Conservation (phyloP, 202 grass and related monocot genomes). For the Schoenoplectus triqueter region DNA sequence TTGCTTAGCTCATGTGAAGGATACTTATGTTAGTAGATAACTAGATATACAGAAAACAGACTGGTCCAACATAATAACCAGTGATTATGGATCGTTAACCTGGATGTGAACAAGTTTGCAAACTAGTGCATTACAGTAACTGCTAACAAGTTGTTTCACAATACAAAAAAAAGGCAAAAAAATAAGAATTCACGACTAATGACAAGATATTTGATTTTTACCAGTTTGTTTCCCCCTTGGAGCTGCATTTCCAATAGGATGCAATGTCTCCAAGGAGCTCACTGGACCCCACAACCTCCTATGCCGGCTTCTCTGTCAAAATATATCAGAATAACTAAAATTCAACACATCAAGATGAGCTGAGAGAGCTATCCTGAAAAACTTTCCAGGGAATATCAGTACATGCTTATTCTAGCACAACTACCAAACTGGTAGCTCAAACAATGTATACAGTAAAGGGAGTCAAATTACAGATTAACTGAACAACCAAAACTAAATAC, state of each 20-base stretch:
- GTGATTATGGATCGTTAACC: slow-evolving; percentile 31
- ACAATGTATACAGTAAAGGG: background rate
- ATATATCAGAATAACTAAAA: slow-evolving; percentile 30
- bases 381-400: slow-evolving; percentile 3
- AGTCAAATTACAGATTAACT: slow-evolving; percentile 4
- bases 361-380: background rate
- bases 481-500: slow-evolving; percentile 5
- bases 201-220: slow-evolving; percentile 45
- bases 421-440: background rate
- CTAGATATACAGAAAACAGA: background rate
- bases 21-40: slow-evolving; percentile 18
- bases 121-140: slow-evolving; percentile 16
- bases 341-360: slow-evolving; percentile 32
- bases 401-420: background rate
- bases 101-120: slow-evolving; percentile 18
- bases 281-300: slow-evolving; percentile 88
- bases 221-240: slow-evolving; percentile 65
- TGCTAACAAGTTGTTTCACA: background rate
- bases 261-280: slow-evolving; percentile 61
- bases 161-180: background rate
- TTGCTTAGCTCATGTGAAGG: slow-evolving; percentile 23
- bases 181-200: slow-evolving; percentile 32
- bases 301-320: slow-evolving; percentile 61
- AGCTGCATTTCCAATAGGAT: slow-evolving; percentile 60
- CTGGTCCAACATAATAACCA: slow-evolving; percentile 5